Percentiles rank a stretch among this genome's conserved stretches.
Conservation (phyloP, 352 stramenopile genomes). For the Peronospora destructor region DNA sequence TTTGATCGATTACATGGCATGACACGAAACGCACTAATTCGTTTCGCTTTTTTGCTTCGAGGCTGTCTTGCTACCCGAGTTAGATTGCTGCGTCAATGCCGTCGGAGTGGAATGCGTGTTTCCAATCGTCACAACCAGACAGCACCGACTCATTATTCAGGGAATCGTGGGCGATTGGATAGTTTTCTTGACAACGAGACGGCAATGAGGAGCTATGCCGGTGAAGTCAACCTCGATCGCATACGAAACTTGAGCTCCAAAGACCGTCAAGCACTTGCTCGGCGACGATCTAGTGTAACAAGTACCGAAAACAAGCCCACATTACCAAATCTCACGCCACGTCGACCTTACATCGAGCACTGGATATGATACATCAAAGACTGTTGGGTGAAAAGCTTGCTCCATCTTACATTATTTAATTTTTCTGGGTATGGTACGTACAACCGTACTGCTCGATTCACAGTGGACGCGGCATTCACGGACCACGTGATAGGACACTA, state of each 20-base stretch:
- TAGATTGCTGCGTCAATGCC: constrained; percentile 9
- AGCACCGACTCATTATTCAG: background rate
- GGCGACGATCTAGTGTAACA: background rate
- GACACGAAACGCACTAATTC: constrained; percentile 3
- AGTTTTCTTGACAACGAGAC: constrained; percentile 26
- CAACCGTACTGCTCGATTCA: constrained; percentile 33
- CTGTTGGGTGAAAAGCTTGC: constrained; percentile 27
- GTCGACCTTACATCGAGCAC: constrained; percentile 1
- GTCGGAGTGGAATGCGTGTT: constrained; percentile 3
- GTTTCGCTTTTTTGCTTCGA: constrained; percentile 11
- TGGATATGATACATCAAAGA: too few relatives aligned
- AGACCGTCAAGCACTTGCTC: constrained; percentile 22
- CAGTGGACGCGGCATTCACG: constrained; percentile 25
- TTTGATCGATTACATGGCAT: constrained; percentile 8
- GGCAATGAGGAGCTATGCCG: constrained; percentile 28
- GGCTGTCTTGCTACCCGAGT: constrained; percentile 3
- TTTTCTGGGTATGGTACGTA: constrained; percentile 34
- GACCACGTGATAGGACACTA: constrained; percentile 1
- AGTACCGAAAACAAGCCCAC: constrained; percentile 1
- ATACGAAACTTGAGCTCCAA: constrained; percentile 24
- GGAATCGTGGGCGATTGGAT: constrained; percentile 4
- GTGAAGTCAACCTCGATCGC: constrained; percentile 24
- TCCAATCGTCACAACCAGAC: constrained; percentile 6
- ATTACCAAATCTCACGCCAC: constrained; percentile 15
- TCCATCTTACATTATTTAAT: constrained; percentile 40